A percentile compares a stretch with the other conserved stretches of the same genome.
Evolutionary conservation across 176 grass and related monocot species (phyloP).

Genomic region (Dendrocalamus sinicus): DNA sequence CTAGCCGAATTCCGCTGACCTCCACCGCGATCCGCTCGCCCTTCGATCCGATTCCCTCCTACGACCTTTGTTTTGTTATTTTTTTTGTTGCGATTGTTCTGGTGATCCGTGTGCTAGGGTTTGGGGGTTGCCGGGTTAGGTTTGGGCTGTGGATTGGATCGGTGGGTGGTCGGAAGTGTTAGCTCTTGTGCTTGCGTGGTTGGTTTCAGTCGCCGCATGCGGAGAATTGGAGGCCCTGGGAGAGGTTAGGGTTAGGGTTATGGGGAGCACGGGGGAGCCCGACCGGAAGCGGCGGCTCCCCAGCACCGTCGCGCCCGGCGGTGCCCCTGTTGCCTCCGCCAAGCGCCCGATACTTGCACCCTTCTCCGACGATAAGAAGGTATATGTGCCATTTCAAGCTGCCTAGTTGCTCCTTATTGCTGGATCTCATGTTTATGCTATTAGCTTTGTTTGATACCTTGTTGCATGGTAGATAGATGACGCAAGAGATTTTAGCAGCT

Average conservation of each 20-base stretch:
- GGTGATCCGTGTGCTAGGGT: not conserved
- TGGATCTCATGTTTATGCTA: not conserved
- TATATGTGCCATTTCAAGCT: not conserved
- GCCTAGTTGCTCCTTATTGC: not conserved
- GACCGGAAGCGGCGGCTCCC: not conserved
- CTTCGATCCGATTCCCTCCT: not conserved
- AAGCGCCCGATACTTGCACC: not conserved
- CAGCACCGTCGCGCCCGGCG: not conserved
- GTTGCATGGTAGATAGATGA: not conserved
- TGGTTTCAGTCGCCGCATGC: not conserved
- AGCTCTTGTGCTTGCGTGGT: not conserved
- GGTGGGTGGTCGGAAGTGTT: not conserved
- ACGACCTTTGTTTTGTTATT: not conserved
- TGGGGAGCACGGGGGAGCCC: slow-evolving; percentile 6
- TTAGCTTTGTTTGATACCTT: not conserved
- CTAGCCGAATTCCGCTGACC: not conserved
- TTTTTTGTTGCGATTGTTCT: not conserved
- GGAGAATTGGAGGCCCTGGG: not conserved
- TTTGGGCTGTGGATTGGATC: not conserved
- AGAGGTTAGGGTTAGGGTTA: not conserved
- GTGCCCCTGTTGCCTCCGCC: not conserved
- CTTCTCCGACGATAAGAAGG: not conserved
- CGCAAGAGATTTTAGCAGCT: not conserved
- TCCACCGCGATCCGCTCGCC: not conserved
- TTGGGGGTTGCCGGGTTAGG: not conserved